Evolutionary conservation across 75 land plant species (phyloP), one percentile per base, ranked within the genome.

Genomic region (Sequoiadendron giganteum): DNA sequence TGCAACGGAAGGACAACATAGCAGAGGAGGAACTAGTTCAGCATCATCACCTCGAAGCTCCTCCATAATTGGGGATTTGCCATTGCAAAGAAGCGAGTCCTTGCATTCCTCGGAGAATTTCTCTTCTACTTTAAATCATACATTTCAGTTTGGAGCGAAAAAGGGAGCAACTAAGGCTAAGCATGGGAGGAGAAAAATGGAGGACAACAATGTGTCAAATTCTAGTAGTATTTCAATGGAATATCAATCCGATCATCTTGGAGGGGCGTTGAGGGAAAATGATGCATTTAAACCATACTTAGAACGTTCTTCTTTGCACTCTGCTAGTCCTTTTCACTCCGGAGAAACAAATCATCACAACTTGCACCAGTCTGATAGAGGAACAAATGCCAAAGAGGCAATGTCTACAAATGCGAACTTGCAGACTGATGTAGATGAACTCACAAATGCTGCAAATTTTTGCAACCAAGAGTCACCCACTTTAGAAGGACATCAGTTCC

Each of bases 101-200:
- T 45, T 47, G 84, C 30, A n/a, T 82, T 43, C 30, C 28, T 3
- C 28, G 48, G 84, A 82, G 10, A 89, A 75, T 56, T 42, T 83
- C 28, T 89, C 88, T 80, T 47, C 88, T 68, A 87, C 77, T 18
- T 4, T 56, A 14, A 70, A 56, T 85, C 90, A 85, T 15, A 76
- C 86, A 5, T 30, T 91, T 84, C 91, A 88, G 86, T 95, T 94
- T 52, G 87, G 87, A 87, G 89, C 91, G 45, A 92, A 90, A 48
- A 89, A 90, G 81, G 92, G 90, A 86, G 54, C 73, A 70, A 25
- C 15, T 49, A 88, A 77, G 86, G 78, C n/a, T 82, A 52, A 47
- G 30, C 48, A 32, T 79, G 45, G 70, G 5, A 77, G 36, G 48
- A 55, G 42, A 19, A 91, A 88, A 86, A 89, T 89, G 83, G 89